These are phyloP conservation scores for Candida sojae DNA, from an alignment of 1,139 yeast species.

Conservation along the genomic window DNA sequence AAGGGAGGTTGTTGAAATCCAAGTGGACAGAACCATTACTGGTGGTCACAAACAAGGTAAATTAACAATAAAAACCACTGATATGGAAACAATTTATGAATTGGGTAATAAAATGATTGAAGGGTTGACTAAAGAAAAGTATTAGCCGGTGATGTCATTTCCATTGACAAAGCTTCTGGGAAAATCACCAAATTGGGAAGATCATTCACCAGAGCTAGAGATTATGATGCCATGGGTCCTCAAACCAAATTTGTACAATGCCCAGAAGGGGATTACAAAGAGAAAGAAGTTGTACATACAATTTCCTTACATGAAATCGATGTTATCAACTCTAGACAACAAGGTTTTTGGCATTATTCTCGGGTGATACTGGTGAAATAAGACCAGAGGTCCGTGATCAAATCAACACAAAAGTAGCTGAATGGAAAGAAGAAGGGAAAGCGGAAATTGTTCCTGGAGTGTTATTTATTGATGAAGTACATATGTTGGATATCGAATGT, in stretches of 20 bases:
- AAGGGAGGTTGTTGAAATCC: constrained; percentile 98
- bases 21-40: constrained; percentile 91
- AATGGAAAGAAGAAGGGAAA: constrained; percentile 99
- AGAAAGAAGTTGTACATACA: constrained; percentile 93
- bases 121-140: constrained; percentile 90
- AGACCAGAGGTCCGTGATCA: constrained; percentile 96
- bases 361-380: constrained; percentile 98
- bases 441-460: constrained; percentile 99
- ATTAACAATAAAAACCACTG: constrained; percentile 94
- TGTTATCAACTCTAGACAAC: constrained; percentile 96
- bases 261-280: constrained; percentile 97
- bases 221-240: constrained; percentile 99
- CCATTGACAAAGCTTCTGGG: constrained; percentile 95
- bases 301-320: constrained; percentile 97
- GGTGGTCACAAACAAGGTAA: constrained; percentile 99
- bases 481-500: constrained; percentile 97
- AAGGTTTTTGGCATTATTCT: constrained; percentile 93
- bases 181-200: constrained; percentile 92
- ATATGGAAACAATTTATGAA: constrained; percentile 98
- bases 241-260: constrained; percentile 97
- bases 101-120: constrained; percentile 98
- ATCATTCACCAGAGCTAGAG: constrained; percentile 93
- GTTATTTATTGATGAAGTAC: constrained; percentile 95
- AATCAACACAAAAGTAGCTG: constrained; percentile 94
- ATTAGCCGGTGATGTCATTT: constrained; percentile 95